Conservation (phyloP, 495 filamentous ascomycete genomes). For the Aeminium ludgeri region DNA sequence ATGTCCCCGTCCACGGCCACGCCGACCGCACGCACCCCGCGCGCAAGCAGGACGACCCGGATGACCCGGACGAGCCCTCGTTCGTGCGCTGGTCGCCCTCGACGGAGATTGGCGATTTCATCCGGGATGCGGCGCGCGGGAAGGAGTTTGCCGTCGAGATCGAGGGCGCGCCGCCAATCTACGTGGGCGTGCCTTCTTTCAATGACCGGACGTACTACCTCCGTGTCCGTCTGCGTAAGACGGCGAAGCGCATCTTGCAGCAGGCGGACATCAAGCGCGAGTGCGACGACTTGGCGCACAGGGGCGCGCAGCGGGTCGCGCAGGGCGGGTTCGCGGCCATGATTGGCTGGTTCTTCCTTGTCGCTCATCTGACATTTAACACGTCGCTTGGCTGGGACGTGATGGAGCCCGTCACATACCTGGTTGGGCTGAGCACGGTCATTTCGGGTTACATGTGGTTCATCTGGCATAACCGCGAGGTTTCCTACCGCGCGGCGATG, state of each 20-base stretch:
- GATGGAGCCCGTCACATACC: slow-evolving; percentile 82
- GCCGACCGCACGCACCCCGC: slow-evolving; percentile 20
- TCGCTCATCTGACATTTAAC: slow-evolving; percentile 63
- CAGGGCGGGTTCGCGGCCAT: slow-evolving; percentile 60
- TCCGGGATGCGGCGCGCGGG: slow-evolving; percentile 71
- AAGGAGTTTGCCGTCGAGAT: slow-evolving; percentile 75
- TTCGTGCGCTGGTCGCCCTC: slow-evolving; percentile 84
- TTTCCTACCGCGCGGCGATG: slow-evolving; percentile 67
- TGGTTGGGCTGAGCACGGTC: slow-evolving; percentile 64
- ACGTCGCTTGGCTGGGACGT: slow-evolving; percentile 49
- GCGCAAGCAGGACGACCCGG: neutral
- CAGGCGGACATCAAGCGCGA: slow-evolving; percentile 60
- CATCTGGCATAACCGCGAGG: slow-evolving; percentile 78
- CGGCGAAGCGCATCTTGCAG: slow-evolving; percentile 44
- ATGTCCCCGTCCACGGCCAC: slow-evolving; percentile 2
- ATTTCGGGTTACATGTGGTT: slow-evolving; percentile 91
- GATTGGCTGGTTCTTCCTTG: slow-evolving; percentile 60
- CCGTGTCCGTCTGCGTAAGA: slow-evolving; percentile 54
- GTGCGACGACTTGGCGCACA: slow-evolving; percentile 64
- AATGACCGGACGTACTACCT: slow-evolving; percentile 78
- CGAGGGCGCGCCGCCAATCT: slow-evolving; percentile 50
- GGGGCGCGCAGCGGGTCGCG: slow-evolving; percentile 60
- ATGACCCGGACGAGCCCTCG: slow-evolving; percentile 19
- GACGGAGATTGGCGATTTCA: slow-evolving; percentile 90
- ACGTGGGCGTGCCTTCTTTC: slow-evolving; percentile 71